These are phyloP conservation scores for Ilex paraguariensis DNA, from an alignment of 305 asterid species.

Conservation along the genomic window DNA sequence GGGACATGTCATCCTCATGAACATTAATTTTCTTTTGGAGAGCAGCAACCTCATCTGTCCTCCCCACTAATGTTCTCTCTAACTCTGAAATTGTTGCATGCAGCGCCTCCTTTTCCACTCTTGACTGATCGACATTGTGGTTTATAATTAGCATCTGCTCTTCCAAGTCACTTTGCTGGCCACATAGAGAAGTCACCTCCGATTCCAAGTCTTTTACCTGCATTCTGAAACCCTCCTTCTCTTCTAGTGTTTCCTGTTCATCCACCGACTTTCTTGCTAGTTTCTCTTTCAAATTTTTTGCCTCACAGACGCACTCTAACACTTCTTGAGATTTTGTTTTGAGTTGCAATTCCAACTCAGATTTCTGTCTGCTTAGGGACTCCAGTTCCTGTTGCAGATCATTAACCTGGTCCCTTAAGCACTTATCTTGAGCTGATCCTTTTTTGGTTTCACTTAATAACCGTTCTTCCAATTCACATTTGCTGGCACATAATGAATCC, in stretches of 20 bases:
- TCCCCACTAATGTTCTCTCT: slow-evolving; percentile 20
- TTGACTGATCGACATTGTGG: slow-evolving; percentile 16
- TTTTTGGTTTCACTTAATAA: slow-evolving; percentile 19
- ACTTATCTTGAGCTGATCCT: slow-evolving; percentile 22
- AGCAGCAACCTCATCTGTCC: slow-evolving; percentile 11
- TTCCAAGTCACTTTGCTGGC: slow-evolving; percentile 33
- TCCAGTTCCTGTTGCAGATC: slow-evolving; percentile 29
- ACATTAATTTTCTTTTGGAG: slow-evolving; percentile 4
- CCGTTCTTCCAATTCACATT: slow-evolving; percentile 30
- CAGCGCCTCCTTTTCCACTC: slow-evolving; percentile 30
- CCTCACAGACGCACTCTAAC: slow-evolving; percentile 20
- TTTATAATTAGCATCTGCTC: slow-evolving; percentile 31
- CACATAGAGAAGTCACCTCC: slow-evolving; percentile 26
- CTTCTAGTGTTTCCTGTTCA: slow-evolving; percentile 16
- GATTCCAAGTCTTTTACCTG: too few relatives aligned
- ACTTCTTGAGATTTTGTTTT: slow-evolving; percentile 30
- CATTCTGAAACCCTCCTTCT: slow-evolving; percentile 17
- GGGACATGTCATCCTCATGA: slow-evolving; percentile 8
- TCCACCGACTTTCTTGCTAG: slow-evolving; percentile 5
- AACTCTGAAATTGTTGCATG: slow-evolving; percentile 24
- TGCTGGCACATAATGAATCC: slow-evolving; percentile 17
- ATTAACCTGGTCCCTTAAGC: slow-evolving; percentile 21
- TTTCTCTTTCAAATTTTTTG: slow-evolving; percentile 35
- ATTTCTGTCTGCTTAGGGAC: slow-evolving; percentile 12
- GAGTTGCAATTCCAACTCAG: slow-evolving; percentile 31